A percentile compares a stretch with the other conserved stretches of the same genome.
Conservation (phyloP, 148 eudicot species). For the Rhododendron henanense region DNA sequence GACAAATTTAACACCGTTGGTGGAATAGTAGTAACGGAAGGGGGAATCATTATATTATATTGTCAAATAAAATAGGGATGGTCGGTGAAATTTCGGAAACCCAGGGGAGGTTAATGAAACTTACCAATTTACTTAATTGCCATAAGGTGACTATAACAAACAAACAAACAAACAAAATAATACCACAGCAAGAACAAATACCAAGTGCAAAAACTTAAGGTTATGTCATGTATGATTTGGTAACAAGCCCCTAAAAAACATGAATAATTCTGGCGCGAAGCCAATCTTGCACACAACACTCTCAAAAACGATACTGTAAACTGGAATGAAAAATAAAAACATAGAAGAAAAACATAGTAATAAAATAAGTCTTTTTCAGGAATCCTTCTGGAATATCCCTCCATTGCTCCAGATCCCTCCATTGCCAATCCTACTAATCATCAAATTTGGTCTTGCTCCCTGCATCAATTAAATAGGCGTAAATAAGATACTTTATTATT, state of each 20-base stretch:
- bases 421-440: slow-evolving; percentile 11
- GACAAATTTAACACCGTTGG: too few relatives aligned
- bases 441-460: slow-evolving; percentile 29
- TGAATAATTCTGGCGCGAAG: background rate
- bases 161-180: background rate
- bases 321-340: background rate
- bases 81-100: too few relatives aligned
- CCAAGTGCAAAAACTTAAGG: too few relatives aligned
- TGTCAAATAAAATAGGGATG: too few relatives aligned
- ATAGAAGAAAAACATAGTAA: background rate
- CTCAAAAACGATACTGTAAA: background rate
- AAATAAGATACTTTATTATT: background rate
- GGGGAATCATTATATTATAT: too few relatives aligned
- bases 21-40: too few relatives aligned
- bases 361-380: background rate
- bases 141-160: too few relatives aligned
- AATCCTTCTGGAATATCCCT: background rate
- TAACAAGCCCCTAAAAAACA: background rate
- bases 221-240: background rate
- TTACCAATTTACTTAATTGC: background rate
- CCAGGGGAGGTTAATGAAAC: too few relatives aligned
- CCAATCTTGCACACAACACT: background rate
- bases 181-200: too few relatives aligned
- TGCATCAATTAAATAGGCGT: background rate
- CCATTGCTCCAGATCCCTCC: background rate